Percentiles rank a stretch among this genome's conserved stretches.
Conservation (phyloP, 73 alveolate species). For the Durusdinium trenchii region DNA sequence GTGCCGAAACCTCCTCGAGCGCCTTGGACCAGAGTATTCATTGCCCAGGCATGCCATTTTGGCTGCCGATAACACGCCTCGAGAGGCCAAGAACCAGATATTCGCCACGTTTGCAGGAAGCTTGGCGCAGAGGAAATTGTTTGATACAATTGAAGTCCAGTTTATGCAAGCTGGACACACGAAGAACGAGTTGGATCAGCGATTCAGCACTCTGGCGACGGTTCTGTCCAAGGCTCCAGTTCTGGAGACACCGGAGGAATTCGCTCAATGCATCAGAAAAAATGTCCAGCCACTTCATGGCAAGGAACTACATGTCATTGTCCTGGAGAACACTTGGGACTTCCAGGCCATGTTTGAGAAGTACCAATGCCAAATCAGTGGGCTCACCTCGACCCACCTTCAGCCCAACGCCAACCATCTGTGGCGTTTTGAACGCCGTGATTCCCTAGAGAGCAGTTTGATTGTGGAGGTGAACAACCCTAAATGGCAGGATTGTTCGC, state of each 20-base stretch:
- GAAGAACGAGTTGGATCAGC: constrained; percentile 43
- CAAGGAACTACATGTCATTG: background rate
- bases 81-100: constrained; percentile 14
- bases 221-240: background rate
- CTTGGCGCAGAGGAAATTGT: background rate
- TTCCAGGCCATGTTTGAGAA: background rate
- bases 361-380: background rate
- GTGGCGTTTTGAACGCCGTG: background rate
- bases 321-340: background rate
- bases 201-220: background rate
- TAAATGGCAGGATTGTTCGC: background rate
- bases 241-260: background rate
- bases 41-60: background rate
- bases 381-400: background rate
- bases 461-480: background rate
- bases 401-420: constrained; percentile 9
- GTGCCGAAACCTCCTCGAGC: background rate
- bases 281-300: constrained; percentile 7
- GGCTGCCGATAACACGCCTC: background rate
- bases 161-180: background rate
- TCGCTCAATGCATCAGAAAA: background rate
- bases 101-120: background rate
- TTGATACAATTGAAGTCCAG: background rate
- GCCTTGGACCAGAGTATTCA: background rate
- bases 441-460: background rate